A percentile compares a stretch with the other conserved stretches of the same genome.
phyloP scores from a whole-genome alignment of 257 asterid species.

The Parsonsia alboflavescens region DNA sequence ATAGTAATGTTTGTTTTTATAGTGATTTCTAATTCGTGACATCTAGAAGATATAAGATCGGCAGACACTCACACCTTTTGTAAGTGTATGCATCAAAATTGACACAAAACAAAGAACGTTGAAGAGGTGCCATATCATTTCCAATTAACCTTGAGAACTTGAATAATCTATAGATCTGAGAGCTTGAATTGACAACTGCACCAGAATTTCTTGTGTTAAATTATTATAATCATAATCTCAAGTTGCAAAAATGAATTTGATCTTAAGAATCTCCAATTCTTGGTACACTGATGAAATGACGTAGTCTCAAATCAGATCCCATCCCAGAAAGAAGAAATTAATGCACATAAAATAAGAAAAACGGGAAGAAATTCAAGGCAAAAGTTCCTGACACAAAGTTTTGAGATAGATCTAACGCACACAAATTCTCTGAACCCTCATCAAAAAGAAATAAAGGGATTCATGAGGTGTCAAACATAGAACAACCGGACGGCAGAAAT shows the following conservation, averaged over 20 bases:
- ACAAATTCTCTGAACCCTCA: neutral
- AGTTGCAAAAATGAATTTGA: neutral
- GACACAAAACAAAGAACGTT: neutral
- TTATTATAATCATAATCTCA: neutral
- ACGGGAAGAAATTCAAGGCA: neutral
- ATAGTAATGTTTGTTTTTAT: too few relatives aligned
- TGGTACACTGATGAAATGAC: slow-evolving; percentile 8
- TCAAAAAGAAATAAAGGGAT: neutral
- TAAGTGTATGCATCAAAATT: neutral
- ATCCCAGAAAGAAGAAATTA: neutral
- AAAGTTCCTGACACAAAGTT: neutral
- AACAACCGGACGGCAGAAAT: neutral
- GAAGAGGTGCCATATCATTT: neutral
- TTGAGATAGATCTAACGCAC: neutral
- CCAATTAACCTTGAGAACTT: neutral
- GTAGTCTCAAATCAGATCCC: slow-evolving; percentile 9
- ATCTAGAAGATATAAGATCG: neutral
- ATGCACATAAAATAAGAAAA: neutral
- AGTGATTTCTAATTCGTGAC: neutral
- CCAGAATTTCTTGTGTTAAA: neutral
- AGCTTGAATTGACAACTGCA: neutral
- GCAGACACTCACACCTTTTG: neutral
- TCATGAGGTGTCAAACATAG: neutral
- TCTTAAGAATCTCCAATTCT: neutral
- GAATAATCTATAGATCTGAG: neutral